phyloP scores from a whole-genome alignment of 305 asterid species.

The Nicotiana rustica region DNA sequence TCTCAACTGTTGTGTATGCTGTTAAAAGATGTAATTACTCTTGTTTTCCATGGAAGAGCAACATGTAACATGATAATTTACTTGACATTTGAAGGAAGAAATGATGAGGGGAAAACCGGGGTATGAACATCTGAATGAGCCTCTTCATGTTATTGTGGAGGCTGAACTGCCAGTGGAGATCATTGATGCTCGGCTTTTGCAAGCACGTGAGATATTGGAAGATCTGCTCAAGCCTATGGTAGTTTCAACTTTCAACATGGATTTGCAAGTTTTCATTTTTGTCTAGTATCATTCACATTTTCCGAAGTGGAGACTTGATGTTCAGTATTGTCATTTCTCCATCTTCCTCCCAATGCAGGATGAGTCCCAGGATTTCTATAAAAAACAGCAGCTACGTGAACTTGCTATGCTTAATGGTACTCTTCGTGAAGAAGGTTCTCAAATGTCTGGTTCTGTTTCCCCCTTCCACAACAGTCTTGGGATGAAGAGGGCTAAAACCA shows the following conservation, averaged over 20 bases:
- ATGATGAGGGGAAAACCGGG: constrained; percentile 99
- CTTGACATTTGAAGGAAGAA: constrained; percentile 78
- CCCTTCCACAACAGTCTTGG: constrained; percentile 94
- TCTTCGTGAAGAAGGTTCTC: constrained; percentile 89
- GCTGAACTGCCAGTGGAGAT: constrained; percentile 96
- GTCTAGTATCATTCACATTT: not conserved
- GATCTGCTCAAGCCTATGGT: constrained; percentile 97
- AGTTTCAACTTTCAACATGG: constrained; percentile 33
- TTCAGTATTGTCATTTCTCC: not conserved
- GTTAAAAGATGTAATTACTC: not conserved
- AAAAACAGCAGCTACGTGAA: constrained; percentile 94
- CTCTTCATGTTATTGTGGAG: constrained; percentile 93
- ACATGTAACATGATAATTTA: not conserved
- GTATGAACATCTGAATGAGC: constrained; percentile 95
- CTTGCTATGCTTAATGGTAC: constrained; percentile 95
- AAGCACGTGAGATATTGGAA: constrained; percentile 92
- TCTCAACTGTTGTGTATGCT: not conserved
- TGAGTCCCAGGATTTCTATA: constrained; percentile 86
- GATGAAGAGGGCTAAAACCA: constrained; percentile 97
- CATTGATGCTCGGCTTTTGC: constrained; percentile 90
- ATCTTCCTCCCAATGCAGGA: constrained; percentile 61
- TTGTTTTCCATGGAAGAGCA: not conserved
- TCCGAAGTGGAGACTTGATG: not conserved
- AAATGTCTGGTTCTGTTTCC: constrained; percentile 90
- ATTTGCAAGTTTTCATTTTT: constrained; percentile 25